Evolutionary conservation across 495 filamentous ascomycete species (phyloP), one percentile per base, ranked within the genome.

Genomic region (Tirmania nivea): DNA sequence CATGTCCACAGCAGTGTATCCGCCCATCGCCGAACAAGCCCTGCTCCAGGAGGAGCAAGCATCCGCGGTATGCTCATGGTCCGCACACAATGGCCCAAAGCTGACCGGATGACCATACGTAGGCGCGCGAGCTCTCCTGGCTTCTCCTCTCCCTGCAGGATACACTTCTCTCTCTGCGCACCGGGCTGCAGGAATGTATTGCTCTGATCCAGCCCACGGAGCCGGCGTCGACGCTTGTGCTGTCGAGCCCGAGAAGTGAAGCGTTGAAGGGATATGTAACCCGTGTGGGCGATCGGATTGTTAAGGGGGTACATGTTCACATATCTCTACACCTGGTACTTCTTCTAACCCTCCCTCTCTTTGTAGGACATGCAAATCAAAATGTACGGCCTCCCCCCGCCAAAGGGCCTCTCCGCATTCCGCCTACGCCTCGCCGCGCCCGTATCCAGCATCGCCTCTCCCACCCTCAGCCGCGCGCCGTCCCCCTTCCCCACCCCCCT

Each of bases 211-310:
- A 84, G 10, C 86, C 89, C 2, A 70, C 79, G 55, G 84, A 93
- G 58, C 79, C 81, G 1, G 83, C 83, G 11, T 84, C 78, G 52
- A 97, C 88, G 5, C 77, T 97, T 49, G 88, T 84, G 8, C 71
- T 96, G 31, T 87, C 83, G 52, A 90, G 86, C n/a, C 70, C 81
- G 36, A 76, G 92, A 16, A 85, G 82, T 49, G 90, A 97, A 69
- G 78, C 74, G 56, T 78, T 96, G 35, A 97, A 97, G 65, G 90
- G 90, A 5, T 81, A 84, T 65, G 75, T 95, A 51, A 95, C 88
- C 0, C 76, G 86, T 21, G 75, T 85, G 10, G 85, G 86, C 8
- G 80, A 79, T 10, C 73, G 77, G 37, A 75, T 93, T 35, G 77
- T 86, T 35, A 84, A 84, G 57, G 84, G 81, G 35, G 83, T 83